Evolutionary conservation across 495 filamentous ascomycete genomes (phyloP).

Genomic region (Aspergillus diversus): DNA sequence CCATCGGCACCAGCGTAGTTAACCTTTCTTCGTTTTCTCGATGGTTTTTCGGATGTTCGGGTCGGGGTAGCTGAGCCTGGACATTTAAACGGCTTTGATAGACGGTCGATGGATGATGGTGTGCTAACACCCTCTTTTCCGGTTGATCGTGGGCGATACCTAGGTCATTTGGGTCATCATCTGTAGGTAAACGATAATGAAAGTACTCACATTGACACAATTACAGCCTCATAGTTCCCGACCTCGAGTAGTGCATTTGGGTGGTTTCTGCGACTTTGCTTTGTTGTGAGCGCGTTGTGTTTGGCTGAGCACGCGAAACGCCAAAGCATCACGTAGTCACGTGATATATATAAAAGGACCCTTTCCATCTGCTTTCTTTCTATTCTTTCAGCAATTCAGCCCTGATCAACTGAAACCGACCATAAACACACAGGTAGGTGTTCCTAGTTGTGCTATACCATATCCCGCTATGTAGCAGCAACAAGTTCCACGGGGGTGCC

Average conservation of each 20-base stretch:
- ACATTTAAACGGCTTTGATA: slow-evolving; percentile 90
- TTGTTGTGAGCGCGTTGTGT: slow-evolving; percentile 31
- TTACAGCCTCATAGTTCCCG: not conserved
- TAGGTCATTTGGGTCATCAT: slow-evolving; percentile 19
- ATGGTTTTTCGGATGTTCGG: slow-evolving; percentile 77
- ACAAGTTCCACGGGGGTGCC: no score
- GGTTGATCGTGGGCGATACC: slow-evolving; percentile 49
- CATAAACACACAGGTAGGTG: no score
- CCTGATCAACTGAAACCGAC: no score
- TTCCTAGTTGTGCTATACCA: no score
- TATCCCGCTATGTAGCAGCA: no score
- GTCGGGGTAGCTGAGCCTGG: slow-evolving; percentile 76
- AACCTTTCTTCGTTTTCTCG: slow-evolving; percentile 85
- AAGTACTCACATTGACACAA: slow-evolving; percentile 24
- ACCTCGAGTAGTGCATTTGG: not conserved
- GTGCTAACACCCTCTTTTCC: slow-evolving; percentile 41
- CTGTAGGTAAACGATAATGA: not conserved
- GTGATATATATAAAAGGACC: slow-evolving; percentile 24
- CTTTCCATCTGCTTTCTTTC: no score
- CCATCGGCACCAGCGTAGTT: slow-evolving; percentile 87
- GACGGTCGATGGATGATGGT: slow-evolving; percentile 60
- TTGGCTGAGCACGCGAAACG: slow-evolving; percentile 31
- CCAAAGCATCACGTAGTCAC: slow-evolving; percentile 46
- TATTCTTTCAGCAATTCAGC: no score
- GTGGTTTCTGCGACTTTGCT: slow-evolving; percentile 10